Evolutionary conservation across 1,284 basidiomycete species (phyloP).

Genomic region (Austroboletus niveus): DNA sequence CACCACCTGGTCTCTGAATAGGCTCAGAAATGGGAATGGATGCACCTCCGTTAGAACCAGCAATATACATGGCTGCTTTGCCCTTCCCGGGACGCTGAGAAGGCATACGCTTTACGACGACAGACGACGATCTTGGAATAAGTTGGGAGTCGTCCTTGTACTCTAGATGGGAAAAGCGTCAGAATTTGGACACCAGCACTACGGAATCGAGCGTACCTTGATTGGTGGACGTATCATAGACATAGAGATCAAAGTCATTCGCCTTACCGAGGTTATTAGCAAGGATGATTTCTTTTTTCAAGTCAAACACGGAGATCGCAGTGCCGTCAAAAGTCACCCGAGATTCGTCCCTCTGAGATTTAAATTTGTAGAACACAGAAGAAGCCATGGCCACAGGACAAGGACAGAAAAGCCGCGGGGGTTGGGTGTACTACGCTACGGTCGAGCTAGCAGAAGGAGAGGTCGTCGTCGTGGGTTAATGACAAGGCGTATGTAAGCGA

Average conservation of each 20-base stretch:
- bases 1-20: conserved; percentile 37
- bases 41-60: conserved; percentile 49
- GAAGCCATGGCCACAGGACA: conserved; percentile 66
- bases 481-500: conserved; percentile 6
- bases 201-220: conserved; percentile 63
- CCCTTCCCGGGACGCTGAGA: conserved; percentile 87
- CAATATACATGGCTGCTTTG: conserved; percentile 85
- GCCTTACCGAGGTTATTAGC: conserved; percentile 95
- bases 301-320: conserved; percentile 97
- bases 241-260: conserved; percentile 92
- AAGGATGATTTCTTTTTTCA: conserved; percentile 98
- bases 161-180: conserved; percentile 49
- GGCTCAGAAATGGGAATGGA: conserved; percentile 47
- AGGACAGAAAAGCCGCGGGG: conserved; percentile 8
- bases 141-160: conserved; percentile 90
- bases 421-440: conserved; percentile 15
- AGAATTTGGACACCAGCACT: neutral
- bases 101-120: conserved; percentile 90
- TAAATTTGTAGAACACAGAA: conserved; percentile 98
- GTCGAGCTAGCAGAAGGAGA: conserved; percentile 1
- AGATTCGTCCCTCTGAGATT: conserved; percentile 91
- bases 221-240: conserved; percentile 83
- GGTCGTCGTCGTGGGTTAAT: conserved; percentile 15
- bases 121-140: conserved; percentile 92
- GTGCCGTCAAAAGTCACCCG: conserved; percentile 97